phyloP scores from a whole-genome alignment of 2,329 filamentous ascomycete species.

The Stagonosporopsis rhizophila region DNA sequence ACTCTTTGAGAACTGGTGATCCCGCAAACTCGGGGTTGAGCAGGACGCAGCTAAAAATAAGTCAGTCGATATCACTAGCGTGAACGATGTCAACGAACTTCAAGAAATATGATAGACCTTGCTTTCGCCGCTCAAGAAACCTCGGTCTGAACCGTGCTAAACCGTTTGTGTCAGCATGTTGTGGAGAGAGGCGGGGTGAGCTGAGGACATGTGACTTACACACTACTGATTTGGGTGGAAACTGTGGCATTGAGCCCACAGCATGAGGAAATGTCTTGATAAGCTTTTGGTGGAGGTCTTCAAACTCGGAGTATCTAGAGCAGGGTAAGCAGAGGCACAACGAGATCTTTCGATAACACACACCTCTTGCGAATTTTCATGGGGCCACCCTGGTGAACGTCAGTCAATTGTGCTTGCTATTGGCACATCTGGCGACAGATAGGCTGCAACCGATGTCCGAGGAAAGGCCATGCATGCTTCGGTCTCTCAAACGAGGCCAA shows the following conservation, averaged over 20 bases:
- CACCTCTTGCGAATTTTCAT: conserved; percentile 68
- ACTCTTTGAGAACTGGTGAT: conserved; percentile 89
- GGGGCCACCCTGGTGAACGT: conserved; percentile 57
- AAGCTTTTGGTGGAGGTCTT: conserved; percentile 77
- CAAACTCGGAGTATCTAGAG: conserved; percentile 89
- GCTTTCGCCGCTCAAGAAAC: conserved; percentile 84
- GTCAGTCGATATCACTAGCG: conserved; percentile 38
- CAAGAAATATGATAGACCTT: conserved; percentile 88
- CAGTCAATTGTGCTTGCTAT: conserved; percentile 13
- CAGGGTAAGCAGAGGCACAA: conserved; percentile 27
- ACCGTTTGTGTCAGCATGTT: conserved; percentile 26
- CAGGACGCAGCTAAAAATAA: conserved; percentile 74
- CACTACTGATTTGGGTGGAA: conserved; percentile 91
- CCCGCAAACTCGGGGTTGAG: conserved; percentile 93
- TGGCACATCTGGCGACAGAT: conserved; percentile 3
- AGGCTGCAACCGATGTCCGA: conserved; percentile 9
- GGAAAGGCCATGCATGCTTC: conserved; percentile 21
- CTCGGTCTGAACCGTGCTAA: conserved; percentile 73
- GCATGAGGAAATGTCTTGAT: conserved; percentile 83
- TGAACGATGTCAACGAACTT: conserved; percentile 64
- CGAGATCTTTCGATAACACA: background rate
- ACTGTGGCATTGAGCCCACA: conserved; percentile 80
- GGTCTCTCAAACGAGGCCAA: conserved; percentile 11
- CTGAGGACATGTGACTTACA: conserved; percentile 60
- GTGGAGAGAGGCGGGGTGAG: conserved; percentile 26